Base-by-base conservation (phyloP, 192 early-diverging fungal species). In the Podochytrium sp. region DNA sequence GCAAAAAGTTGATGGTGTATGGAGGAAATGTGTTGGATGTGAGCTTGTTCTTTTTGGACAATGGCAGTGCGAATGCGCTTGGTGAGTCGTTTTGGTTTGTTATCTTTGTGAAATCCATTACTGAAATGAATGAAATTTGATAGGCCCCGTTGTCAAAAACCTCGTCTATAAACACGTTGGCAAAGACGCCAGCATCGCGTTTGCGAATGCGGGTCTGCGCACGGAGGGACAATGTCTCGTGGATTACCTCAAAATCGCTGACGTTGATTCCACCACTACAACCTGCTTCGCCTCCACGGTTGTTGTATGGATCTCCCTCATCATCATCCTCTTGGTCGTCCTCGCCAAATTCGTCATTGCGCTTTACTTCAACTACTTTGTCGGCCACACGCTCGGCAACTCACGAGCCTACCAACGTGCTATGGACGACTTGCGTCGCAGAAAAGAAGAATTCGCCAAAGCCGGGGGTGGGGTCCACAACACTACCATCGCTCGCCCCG, bases 231-330 rank as follows among this genome's bases (percentile, higher is more conserved):
- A 87, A 49, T 97, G 95, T 72, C 79, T 95, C 73, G 78, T 84
- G 14, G 93, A 95, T 27, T 84, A 91, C 52, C 87, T 93, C 84
- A 86, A 90, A 63, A 90, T 95, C 32, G 95, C 94, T 0, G 86
- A 85, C 1, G 78, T 97, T 55, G 94, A 97, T 75, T 81, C 89
- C 25, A 86, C 86, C 42, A 88, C 90, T 2, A 77, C 92, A 34
- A 94, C 94, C 0, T 97, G 95, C 79, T 90, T 94, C 41, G 83
- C 92, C 2, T 89, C 93, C 0, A 88, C 91, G 57, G 90, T 97
- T 47, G 83, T 92, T 5, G 80, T 95, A 20, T 95, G 91, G 61
- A 83, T 92, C 6, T 93, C 94, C 33, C 83, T 95, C 53, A 63
- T 66, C 3, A 47, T 85, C 74, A 85, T 84, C 67, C 49, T 83